These are phyloP conservation scores for Cryptosporidium parvum DNA, from an alignment of 169 alveolate species.

Conservation along the genomic window DNA sequence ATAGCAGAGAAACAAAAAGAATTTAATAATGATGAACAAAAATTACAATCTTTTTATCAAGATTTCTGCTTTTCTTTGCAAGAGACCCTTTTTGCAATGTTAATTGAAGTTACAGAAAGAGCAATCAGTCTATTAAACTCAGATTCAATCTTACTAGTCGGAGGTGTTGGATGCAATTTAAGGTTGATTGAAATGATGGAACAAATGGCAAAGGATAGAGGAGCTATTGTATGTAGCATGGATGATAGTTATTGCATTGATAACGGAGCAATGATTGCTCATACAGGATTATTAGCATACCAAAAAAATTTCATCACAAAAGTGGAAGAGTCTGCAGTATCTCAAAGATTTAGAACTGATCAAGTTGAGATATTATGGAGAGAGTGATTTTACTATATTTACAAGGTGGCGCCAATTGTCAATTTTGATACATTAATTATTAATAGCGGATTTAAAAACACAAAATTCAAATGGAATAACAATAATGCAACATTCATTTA, in stretches of 20 bases:
- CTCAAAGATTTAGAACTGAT: constrained; percentile 94
- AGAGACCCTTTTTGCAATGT: constrained; percentile 97
- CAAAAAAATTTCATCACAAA: constrained; percentile 80
- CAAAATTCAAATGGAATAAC: background rate
- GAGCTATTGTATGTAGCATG: constrained; percentile 96
- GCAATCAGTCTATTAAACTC: constrained; percentile 98
- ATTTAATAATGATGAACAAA: constrained; percentile 72
- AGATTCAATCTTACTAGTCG: constrained; percentile 95
- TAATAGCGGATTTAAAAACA: background rate
- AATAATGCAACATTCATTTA: background rate
- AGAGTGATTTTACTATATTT: constrained; percentile 25
- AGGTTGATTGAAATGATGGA: constrained; percentile 96
- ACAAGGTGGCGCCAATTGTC: constrained; percentile 1
- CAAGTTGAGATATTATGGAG: constrained; percentile 94
- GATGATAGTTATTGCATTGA: constrained; percentile 99
- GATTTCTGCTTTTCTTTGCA: constrained; percentile 95
- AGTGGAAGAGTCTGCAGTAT: constrained; percentile 86
- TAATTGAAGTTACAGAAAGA: constrained; percentile 97
- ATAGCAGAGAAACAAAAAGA: constrained; percentile 77
- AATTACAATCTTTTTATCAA: constrained; percentile 80
- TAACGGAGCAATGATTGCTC: constrained; percentile 99
- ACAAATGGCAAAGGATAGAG: constrained; percentile 95
- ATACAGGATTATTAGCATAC: constrained; percentile 91
- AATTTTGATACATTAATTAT: background rate
- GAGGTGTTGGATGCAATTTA: constrained; percentile 99